Base-by-base conservation (phyloP, 116 monocot species). In the Phalaenopsis hybrid region DNA sequence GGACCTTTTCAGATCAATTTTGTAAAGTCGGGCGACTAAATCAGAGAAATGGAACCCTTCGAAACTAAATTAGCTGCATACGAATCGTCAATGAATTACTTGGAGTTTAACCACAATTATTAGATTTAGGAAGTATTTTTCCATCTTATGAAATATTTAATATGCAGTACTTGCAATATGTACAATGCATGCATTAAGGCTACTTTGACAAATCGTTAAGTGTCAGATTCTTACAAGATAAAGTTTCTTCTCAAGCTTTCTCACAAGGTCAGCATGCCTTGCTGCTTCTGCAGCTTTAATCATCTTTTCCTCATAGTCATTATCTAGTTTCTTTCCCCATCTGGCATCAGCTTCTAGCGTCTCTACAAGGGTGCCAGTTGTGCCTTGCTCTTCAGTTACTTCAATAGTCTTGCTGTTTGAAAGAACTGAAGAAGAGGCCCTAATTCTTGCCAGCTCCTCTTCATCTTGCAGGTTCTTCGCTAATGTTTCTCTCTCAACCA, bases 241-340 rank as follows among this genome's bases (percentile, higher is more conserved):
- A 80, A 99, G 89, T 79, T 95, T 95, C 85, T 89, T 89, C 76
- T 99, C 98, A 70, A 99, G 91, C 83, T 92, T 99, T 75, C 88
- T 90, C 31, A 92, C 91, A 84, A 99, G 86, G 17, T 85, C 58
- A 72, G 89, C 89, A 89, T 93, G 93, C 78, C 85, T 93, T 79
- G 88, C 93, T 57, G 87, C 79, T 84, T 99, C 95, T 68, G 89
- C 89, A 89, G 93, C 92, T 89, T 57, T 88, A 69, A 72, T 81
- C 87, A 95, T 95, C 78, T 89, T 93, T 51, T 88, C 68, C 65
- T 69, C 85, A 84, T 89, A 83, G 78, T 91, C 82, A 69, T 90
- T 80, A 83, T 87, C 91, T 65, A 99, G 70, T 84, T 84, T 85
- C 43, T 81, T 89, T 79, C 90, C 95, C 90, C 90, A 99, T 63